A percentile compares a stretch with the other conserved stretches of the same genome.
These are phyloP conservation scores for Fusarium sp. DNA, from an alignment of 2,329 filamentous ascomycete genomes.

Conservation along the genomic window DNA sequence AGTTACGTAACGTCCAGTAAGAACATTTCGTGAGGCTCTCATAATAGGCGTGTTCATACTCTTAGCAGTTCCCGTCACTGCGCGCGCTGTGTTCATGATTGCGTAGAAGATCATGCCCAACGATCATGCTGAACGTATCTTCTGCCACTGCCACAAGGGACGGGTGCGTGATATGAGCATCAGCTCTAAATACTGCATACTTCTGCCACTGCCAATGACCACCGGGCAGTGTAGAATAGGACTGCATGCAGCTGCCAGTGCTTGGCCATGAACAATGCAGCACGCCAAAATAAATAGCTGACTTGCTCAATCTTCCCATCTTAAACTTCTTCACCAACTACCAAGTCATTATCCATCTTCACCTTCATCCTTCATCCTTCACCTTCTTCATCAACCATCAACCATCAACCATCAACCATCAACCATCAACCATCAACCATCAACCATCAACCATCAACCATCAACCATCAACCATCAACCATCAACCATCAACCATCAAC, in stretches of 20 bases:
- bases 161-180: fast-evolving
- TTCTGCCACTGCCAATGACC: neutral
- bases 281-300: neutral
- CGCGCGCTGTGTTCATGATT: neutral
- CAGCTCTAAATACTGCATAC: no score
- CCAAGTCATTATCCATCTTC: neutral
- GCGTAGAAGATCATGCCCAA: neutral
- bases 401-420: no score
- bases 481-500: no score
- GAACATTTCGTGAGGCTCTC: neutral
- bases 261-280: neutral
- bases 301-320: fast-evolving
- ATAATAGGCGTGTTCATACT: neutral
- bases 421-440: no score
- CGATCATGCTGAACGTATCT: neutral
- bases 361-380: neutral
- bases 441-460: no score
- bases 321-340: neutral
- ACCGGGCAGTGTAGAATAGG: neutral
- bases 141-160: neutral
- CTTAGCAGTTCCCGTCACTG: neutral
- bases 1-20: fast-evolving
- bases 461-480: no score
- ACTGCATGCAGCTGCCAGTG: neutral
- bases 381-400: no score